A percentile compares a stretch with the other conserved stretches of the same genome.
phyloP scores from a whole-genome alignment of 371 early-diverging fungal species.

The Umbelopsis sp. region DNA sequence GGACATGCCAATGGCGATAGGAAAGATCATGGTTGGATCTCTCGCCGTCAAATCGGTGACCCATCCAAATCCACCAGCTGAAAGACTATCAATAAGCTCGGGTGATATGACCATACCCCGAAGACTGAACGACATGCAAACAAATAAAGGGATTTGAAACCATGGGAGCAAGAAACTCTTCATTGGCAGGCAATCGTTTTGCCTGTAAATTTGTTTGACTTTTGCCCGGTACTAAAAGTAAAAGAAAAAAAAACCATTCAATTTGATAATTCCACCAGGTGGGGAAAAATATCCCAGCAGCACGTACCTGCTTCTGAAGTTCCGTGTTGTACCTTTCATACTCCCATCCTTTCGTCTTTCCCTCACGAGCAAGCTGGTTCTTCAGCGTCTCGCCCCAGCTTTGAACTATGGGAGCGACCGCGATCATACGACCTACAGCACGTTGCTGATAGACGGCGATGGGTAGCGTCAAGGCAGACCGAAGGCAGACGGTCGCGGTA shows the following conservation, averaged over 20 bases:
- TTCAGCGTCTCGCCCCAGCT: conserved; percentile 68
- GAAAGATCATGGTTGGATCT: conserved; percentile 76
- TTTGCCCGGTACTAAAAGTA: conserved; percentile 57
- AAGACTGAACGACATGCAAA: conserved; percentile 71
- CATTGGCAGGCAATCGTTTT: conserved; percentile 66
- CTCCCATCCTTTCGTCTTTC: conserved; percentile 39
- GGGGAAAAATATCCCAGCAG: not conserved
- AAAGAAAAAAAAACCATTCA: not conserved
- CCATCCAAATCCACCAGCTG: conserved; percentile 70
- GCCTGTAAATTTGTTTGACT: conserved; percentile 60
- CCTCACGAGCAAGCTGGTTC: conserved; percentile 47
- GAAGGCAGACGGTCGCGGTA: conserved; percentile 58
- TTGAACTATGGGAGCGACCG: conserved; percentile 64
- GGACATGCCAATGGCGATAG: conserved; percentile 68
- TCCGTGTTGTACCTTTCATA: conserved; percentile 53
- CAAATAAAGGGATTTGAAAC: conserved; percentile 79
- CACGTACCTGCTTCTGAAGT: conserved; percentile 52
- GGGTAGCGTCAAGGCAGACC: conserved; percentile 70
- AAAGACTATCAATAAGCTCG: conserved; percentile 51
- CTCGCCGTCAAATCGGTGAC: conserved; percentile 69
- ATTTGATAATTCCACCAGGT: not conserved
- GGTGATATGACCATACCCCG: conserved; percentile 60
- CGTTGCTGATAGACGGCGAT: conserved; percentile 76
- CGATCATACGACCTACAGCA: conserved; percentile 58
- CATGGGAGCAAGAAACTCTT: conserved; percentile 68